These are phyloP conservation scores for Monosporascus sp. DNA, from an alignment of 2,329 filamentous ascomycete species.

Conservation along the genomic window DNA sequence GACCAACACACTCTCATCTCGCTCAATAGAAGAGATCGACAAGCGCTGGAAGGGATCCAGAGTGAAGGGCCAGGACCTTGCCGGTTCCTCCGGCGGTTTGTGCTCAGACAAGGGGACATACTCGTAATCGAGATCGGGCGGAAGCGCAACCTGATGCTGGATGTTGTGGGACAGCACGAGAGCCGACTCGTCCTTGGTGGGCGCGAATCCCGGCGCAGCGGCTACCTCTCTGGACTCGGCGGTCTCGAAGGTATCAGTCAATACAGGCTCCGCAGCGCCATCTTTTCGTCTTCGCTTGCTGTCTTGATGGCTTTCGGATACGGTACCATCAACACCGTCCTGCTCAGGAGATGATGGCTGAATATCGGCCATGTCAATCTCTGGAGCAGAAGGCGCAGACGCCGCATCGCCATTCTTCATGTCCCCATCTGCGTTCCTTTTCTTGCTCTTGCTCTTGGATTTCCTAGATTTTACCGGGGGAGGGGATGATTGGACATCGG, in stretches of 20 bases:
- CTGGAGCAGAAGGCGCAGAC: slow-evolving; percentile 29
- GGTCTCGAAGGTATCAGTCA: slow-evolving; percentile 92
- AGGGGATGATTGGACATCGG: slow-evolving; percentile 22
- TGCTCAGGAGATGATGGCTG: slow-evolving; percentile 33
- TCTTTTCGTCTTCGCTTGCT: slow-evolving; percentile 61
- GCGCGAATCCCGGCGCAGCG: slow-evolving; percentile 63
- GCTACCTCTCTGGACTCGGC: slow-evolving; percentile 89
- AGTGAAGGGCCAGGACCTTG: slow-evolving; percentile 79
- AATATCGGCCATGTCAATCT: slow-evolving; percentile 25
- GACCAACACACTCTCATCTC: slow-evolving; percentile 92
- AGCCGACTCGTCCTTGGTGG: slow-evolving; percentile 56
- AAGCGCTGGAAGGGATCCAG: slow-evolving; percentile 97
- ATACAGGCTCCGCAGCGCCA: slow-evolving; percentile 67
- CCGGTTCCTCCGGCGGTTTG: slow-evolving; percentile 81
- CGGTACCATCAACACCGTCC: slow-evolving; percentile 26
- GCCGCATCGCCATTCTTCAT: slow-evolving; percentile 51
- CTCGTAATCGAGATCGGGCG: slow-evolving; percentile 88
- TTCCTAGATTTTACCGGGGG: slow-evolving; percentile 29
- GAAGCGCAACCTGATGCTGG: slow-evolving; percentile 93
- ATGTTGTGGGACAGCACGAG: slow-evolving; percentile 94
- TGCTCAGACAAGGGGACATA: slow-evolving; percentile 95
- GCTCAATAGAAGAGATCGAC: slow-evolving; percentile 89
- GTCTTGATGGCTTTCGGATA: slow-evolving; percentile 43
- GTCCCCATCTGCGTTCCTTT: slow-evolving; percentile 78
- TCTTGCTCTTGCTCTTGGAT: slow-evolving; percentile 61